phyloP scores from a whole-genome alignment of 129 eudicot species.

The sunflower (Helianthus annuus) region HanXRQr2.0-SUNRISE NC_035449.2:144106065-144106564 shows the following conservation, averaged over 20 bases:
- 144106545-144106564: constrained; percentile 65
- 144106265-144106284: constrained; percentile 74
- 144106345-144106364: constrained; percentile 40
- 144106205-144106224: constrained; percentile 88
- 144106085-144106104: background rate
- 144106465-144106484: constrained; percentile 88
- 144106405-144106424: constrained; percentile 42
- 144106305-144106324: constrained; percentile 69
- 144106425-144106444: constrained; percentile 58
- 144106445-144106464: constrained; percentile 62
- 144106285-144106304: constrained; percentile 83
- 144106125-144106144: constrained; percentile 64
- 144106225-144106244: constrained; percentile 95
- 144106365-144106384: constrained; percentile 30
- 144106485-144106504: constrained; percentile 50
- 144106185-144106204: constrained; percentile 85
- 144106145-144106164: constrained; percentile 73
- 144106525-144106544: constrained; percentile 47
- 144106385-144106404: constrained; percentile 39
- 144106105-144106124: background rate
- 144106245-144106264: constrained; percentile 93
- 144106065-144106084: no score
- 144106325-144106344: constrained; percentile 70
- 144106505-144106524: constrained; percentile 72
- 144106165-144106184: constrained; percentile 55